phyloP scores from a whole-genome alignment of 108 stramenopile genomes.

The Hondaea fermentalgiana region DNA sequence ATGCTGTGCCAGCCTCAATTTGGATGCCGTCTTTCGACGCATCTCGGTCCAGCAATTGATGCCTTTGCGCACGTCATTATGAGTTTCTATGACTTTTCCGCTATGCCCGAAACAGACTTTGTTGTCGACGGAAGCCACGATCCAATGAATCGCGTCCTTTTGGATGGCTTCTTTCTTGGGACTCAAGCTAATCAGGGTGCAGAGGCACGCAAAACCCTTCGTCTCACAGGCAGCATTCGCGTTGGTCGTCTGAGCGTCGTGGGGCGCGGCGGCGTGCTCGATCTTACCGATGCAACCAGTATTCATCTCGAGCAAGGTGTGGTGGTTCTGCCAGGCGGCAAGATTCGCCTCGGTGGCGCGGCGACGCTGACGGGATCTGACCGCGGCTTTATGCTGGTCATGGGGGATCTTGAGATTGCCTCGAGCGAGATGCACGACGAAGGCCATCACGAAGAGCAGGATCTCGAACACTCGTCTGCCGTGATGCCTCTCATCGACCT shows the following conservation, averaged over 20 bases:
- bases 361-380: neutral
- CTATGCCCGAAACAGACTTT: neutral
- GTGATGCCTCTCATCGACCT: neutral
- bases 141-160: neutral
- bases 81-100: conserved; percentile 8
- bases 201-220: neutral
- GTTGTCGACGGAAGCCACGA: neutral
- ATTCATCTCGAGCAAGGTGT: neutral
- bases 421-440: neutral
- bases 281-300: neutral
- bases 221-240: neutral
- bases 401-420: neutral
- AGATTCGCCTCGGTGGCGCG: neutral
- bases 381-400: neutral
- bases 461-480: conserved; percentile 3
- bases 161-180: neutral
- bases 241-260: neutral
- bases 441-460: neutral
- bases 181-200: neutral
- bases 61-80: conserved; percentile 2
- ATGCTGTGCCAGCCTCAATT: neutral
- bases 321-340: neutral
- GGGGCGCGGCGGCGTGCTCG: neutral
- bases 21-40: neutral
- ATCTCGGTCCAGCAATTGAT: neutral